These are phyloP conservation scores for Avena sativa DNA, from an alignment of 176 grass and related monocot genomes.

Conservation along the genomic window DNA sequence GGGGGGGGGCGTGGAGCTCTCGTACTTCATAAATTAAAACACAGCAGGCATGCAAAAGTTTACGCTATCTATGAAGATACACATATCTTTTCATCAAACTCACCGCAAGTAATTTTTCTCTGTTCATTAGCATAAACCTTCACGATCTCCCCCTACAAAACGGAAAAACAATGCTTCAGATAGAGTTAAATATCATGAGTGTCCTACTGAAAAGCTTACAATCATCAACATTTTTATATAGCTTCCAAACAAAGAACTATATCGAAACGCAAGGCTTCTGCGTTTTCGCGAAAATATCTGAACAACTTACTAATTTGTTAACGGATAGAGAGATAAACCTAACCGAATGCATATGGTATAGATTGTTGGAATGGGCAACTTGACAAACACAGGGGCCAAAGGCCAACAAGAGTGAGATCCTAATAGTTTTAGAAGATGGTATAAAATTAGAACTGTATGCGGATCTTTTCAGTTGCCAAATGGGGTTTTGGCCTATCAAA, in stretches of 20 bases:
- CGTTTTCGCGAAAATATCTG: no score
- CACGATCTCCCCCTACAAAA: conserved; percentile 78
- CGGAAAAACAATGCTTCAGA: conserved; percentile 5
- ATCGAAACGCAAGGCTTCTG: no score
- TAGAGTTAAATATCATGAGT: conserved; percentile 19
- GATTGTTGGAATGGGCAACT: no score
- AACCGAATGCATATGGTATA: background rate
- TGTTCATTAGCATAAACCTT: conserved; percentile 84
- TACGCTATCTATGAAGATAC: conserved; percentile 10
- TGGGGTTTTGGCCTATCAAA: no score
- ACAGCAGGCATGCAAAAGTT: conserved; percentile 24
- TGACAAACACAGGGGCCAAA: no score
- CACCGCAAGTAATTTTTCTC: conserved; percentile 90
- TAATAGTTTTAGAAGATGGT: no score
- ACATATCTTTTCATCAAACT: conserved; percentile 38
- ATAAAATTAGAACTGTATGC: no score
- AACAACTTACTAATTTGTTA: background rate
- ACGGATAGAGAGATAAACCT: background rate
- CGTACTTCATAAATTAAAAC: conserved; percentile 1
- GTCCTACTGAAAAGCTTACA: conserved; percentile 9
- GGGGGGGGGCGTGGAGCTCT: background rate
- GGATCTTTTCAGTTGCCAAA: no score
- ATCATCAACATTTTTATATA: background rate
- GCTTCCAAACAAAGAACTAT: conserved; percentile 19
- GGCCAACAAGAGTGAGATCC: no score